Base-by-base conservation (phyloP, 2,329 filamentous ascomycete genomes). In the Pseudogymnoascus sp. region DNA sequence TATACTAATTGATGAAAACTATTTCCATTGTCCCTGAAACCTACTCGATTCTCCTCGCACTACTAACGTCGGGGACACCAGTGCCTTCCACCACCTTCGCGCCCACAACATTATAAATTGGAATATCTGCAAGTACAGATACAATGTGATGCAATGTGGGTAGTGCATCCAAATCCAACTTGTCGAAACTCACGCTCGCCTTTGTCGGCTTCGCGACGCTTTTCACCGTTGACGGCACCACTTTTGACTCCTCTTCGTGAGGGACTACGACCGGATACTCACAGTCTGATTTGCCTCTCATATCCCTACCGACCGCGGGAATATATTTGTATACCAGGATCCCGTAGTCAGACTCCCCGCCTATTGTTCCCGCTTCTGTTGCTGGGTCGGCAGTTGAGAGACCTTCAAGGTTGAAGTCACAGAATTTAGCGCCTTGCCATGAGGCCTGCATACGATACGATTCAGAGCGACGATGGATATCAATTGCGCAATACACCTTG, bases 131-230 rank as follows among this genome's bases (percentile, higher is more conserved):
- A 63, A 87, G 70, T 13, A 78, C 74, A 19, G 74, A 72, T 4
- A 83, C 74, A 7, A 88, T 73, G 69, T 87, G 82, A 68, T 87
- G 83, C 61, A 87, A 72, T 2, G 84, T 88, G 0, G 85, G 86
- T 64, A 87, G 70, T 4, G 72, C 74, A 56, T 82, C 74, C 83
- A 79, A 83, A 67, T 83, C 79, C 14, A 80, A 67, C 0, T 73
- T 74, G 40, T 82, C 76, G 62, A 86, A 79, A 61, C 74, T 72
- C 61, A 87, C 71, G 2, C 68, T 75, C 0, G 80, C 79, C 11
- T 76, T 76, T 1, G 16, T 40, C 31, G 61, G 24, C 29, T 56
- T 53, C 16, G 40, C 29, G 24, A 59, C 26, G 19, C 33, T 63
- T 7, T 21, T 62, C 6, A 62, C 61, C n/a, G 61, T 50, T 11